Evolutionary conservation across 306 rosid species (phyloP).

Genomic region (Begonia masoniana): DNA sequence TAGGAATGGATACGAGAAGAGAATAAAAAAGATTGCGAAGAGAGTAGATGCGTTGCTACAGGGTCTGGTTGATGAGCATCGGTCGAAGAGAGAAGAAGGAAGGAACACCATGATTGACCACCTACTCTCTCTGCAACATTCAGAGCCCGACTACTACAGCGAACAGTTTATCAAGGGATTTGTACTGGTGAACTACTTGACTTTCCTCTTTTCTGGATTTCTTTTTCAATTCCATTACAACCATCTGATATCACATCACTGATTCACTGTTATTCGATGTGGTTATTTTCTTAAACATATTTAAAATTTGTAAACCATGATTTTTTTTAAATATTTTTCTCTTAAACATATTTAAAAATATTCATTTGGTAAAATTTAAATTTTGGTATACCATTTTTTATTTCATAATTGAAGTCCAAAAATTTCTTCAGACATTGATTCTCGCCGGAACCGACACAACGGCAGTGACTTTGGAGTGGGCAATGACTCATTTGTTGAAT

Average conservation of each 20-base stretch:
- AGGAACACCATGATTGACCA: slow-evolving; percentile 17
- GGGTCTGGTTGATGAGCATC: slow-evolving; percentile 12
- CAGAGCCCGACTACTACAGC: slow-evolving; percentile 16
- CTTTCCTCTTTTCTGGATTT: background rate
- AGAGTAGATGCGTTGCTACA: slow-evolving; percentile 16
- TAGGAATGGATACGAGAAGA: slow-evolving; percentile 1
- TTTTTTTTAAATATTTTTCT: too few relatives aligned
- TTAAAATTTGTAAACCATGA: too few relatives aligned
- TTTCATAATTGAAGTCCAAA: background rate
- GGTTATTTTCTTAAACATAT: background rate
- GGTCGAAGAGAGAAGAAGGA: background rate
- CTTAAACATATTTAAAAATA: too few relatives aligned
- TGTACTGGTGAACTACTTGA: slow-evolving; percentile 3
- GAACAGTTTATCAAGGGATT: slow-evolving; percentile 9
- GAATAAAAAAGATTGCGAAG: slow-evolving; percentile 14
- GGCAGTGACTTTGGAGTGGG: slow-evolving; percentile 34
- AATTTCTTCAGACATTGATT: slow-evolving; percentile 12
- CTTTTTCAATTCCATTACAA: background rate
- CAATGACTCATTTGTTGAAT: slow-evolving; percentile 26
- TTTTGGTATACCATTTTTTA: background rate
- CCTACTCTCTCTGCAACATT: slow-evolving; percentile 11
- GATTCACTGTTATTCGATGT: background rate
- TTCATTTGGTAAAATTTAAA: background rate
- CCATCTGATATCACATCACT: too few relatives aligned
- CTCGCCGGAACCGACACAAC: slow-evolving; percentile 28